phyloP scores from a whole-genome alignment of 2,329 filamentous ascomycete genomes.

The Ceratocystis destructans region DNA sequence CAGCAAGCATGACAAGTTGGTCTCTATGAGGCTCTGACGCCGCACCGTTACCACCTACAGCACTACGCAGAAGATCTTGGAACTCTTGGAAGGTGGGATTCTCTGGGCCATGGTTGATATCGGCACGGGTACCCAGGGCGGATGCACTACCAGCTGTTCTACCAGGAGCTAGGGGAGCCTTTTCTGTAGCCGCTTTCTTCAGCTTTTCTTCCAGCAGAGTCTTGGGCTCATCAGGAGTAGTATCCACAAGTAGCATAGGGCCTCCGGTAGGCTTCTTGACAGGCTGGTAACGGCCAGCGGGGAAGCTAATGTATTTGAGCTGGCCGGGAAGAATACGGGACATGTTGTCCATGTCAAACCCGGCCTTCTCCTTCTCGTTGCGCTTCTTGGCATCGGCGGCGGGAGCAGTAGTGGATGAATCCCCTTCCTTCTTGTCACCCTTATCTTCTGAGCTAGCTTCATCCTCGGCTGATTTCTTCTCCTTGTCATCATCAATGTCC shows the following conservation, averaged over 20 bases:
- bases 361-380: slow-evolving; percentile 87
- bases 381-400: slow-evolving; percentile 63
- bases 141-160: slow-evolving; percentile 23
- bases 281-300: slow-evolving; percentile 78
- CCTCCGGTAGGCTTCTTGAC: slow-evolving; percentile 88
- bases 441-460: slow-evolving; percentile 41
- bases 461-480: slow-evolving; percentile 34
- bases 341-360: slow-evolving; percentile 95
- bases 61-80: slow-evolving; percentile 15
- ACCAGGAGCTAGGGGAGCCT: slow-evolving; percentile 40
- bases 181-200: slow-evolving; percentile 59
- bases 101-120: slow-evolving; percentile 24
- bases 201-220: slow-evolving; percentile 80
- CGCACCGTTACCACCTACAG: background rate
- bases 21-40: background rate
- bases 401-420: slow-evolving; percentile 29
- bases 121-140: slow-evolving; percentile 24
- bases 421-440: slow-evolving; percentile 44
- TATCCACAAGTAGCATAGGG: slow-evolving; percentile 81
- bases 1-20: slow-evolving; percentile 57
- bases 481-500: slow-evolving; percentile 61
- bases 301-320: slow-evolving; percentile 91
- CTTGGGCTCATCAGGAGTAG: slow-evolving; percentile 63
- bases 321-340: slow-evolving; percentile 82
- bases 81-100: slow-evolving; percentile 24